phyloP scores from a whole-genome alignment of 495 filamentous ascomycete species.

The Evernia prunastri region DNA sequence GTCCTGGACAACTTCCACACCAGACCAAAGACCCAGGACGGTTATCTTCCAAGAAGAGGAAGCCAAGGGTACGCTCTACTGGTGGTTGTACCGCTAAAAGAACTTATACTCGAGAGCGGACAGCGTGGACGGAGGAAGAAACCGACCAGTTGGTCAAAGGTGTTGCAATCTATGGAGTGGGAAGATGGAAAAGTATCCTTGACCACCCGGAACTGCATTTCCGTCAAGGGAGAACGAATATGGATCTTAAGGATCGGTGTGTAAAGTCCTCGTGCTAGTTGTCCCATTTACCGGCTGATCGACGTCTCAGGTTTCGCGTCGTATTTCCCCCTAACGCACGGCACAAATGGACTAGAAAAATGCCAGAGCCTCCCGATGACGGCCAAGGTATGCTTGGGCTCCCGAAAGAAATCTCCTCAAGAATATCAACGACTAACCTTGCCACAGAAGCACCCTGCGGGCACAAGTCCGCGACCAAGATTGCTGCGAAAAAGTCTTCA shows the following conservation, averaged over 20 bases:
- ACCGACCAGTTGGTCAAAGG: conserved; percentile 69
- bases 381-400: conserved; percentile 6
- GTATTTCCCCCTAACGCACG: conserved; percentile 16
- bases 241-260: conserved; percentile 78
- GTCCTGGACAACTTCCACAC: conserved; percentile 4
- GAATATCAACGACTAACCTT: neutral
- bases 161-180: conserved; percentile 74
- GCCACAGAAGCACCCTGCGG: conserved; percentile 36
- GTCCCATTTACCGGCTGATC: conserved; percentile 13
- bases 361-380: conserved; percentile 7
- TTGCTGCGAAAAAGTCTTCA: conserved; percentile 27
- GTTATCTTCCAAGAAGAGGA: conserved; percentile 5
- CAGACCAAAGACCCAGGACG: neutral
- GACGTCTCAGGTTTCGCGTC: conserved; percentile 25
- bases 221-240: conserved; percentile 59
- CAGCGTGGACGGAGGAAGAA: conserved; percentile 78
- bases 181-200: conserved; percentile 83
- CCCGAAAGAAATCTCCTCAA: neutral
- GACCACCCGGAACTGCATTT: conserved; percentile 67
- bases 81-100: conserved; percentile 12
- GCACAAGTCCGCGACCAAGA: conserved; percentile 48
- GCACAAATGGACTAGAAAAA: conserved; percentile 13
- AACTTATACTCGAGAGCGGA: conserved; percentile 21
- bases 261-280: conserved; percentile 12
- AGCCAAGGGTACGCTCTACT: conserved; percentile 8